Base-by-base conservation (phyloP, 2,329 filamentous ascomycete genomes). In the Penicillium vulpinum region DNA sequence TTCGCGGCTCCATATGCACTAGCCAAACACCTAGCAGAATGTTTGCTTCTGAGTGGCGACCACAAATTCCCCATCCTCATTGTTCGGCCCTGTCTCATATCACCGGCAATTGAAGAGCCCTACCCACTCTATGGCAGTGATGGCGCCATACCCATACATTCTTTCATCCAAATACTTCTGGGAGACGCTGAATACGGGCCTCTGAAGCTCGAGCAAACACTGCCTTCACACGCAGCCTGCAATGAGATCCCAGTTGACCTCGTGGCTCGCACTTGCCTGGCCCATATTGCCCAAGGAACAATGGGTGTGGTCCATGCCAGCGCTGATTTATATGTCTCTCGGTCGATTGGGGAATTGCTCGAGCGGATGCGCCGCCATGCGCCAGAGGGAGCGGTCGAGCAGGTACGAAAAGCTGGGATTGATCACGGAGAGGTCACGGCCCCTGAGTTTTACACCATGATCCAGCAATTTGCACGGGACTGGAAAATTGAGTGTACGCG, bases 221-320 rank as follows among this genome's bases (percentile, higher is more conserved):
- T 57, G 2, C 57, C 53, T 16, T n/a, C 28, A 10, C 3, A 59
- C 5, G 40, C 51, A 28, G 35, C 59, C 5, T 26, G 62, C 22
- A 61, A 65, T 22, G 63, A 63, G 31, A 51, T 65, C 13, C 62
- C 62, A 3, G 63, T 66, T 21, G 63, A 66, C 21, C 52, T 60
- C 15, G 61, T 63, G 4, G 59, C 55, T 0, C 60, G 61, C 15
- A 47, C 38, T 8, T 62, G 56, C 16, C 56, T 65, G 2, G 51
- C 61, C n/a, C 63, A 66, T 36, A 18, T 65, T 18, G 57, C 57
- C 0, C 15, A 36, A 10, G 54, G 54, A 4, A 56, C 59, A 0
- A 57, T 35, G 1, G 63, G 62, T 7, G 47, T 65, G 7, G 59
- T 66, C 0, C 59, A 66, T 11, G 58, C 56, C 9, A 49, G 53